Base-by-base conservation (phyloP, 2,329 filamentous ascomycete genomes). In the Tolypocladium nubicola region DNA sequence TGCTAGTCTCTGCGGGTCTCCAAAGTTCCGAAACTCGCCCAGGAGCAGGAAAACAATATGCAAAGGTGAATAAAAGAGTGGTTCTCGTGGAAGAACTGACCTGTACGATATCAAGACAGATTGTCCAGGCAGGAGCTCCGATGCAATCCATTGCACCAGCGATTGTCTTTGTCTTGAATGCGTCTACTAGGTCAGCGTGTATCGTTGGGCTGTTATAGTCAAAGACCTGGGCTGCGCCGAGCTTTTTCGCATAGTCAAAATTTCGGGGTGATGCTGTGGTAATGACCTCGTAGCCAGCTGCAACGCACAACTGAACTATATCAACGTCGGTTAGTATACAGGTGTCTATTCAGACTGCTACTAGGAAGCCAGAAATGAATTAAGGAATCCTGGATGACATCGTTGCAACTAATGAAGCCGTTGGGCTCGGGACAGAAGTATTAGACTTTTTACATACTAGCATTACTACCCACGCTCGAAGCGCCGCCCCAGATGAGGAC, bases 281-380 rank as follows among this genome's bases (percentile, higher is more conserved):
- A 45, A 79, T 62, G 13, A 81, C 76, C 16, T 75, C 66, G 58
- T 75, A 77, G 0, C 78, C 78, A 0, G 74, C 71, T 0, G 70
- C 71, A 7, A 68, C 65, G 1, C 73, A 71, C 0, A 80, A 67
- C 59, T 81, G 79, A 13, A 79, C 73, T 1, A 74, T 75, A 49
- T 71, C 73, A 30, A 9, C 21, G 10, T 14, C 1, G 13, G 13
- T 47, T 47, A 47, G 21, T 30, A 26, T 26, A 9, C 16, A 19
- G 11, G 2, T 6, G 14, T 1, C 13, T 30, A 4, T 23, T 13
- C 26, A 3, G 4, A 13, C 3, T 7, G 5, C 5, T 5, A 26
- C 3, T 7, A n/a, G 16, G 23, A 26, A 30, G 14, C 5, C 1
- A 1, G 5, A 2, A 11, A 45, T 19, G 21, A 9, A 19, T 23